Conservation (phyloP, 805 yeast species). For the Lipomyces oligophaga region DNA sequence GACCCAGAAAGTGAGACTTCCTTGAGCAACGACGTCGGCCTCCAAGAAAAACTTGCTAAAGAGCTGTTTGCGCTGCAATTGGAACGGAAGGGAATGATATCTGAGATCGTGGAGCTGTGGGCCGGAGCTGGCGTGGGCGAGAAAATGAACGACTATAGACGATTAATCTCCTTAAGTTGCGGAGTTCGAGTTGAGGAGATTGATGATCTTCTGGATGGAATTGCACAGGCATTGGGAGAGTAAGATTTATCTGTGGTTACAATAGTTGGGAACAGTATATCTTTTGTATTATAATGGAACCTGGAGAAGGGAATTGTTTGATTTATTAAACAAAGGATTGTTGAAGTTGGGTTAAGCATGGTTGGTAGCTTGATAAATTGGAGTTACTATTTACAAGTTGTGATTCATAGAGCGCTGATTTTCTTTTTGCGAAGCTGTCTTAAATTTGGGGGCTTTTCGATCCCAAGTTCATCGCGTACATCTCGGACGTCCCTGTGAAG, state of each 20-base stretch:
- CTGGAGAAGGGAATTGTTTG: no score
- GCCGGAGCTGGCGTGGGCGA: conserved; percentile 47
- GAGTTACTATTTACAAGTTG: background rate
- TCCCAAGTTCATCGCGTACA: conserved; percentile 65
- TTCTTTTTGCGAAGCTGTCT: conserved; percentile 48
- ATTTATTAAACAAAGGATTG: no score
- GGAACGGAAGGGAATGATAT: conserved; percentile 42
- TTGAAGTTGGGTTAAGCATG: no score
- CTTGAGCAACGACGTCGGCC: background rate
- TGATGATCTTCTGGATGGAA: conserved; percentile 68
- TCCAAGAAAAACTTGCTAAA: conserved; percentile 35
- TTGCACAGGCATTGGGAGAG: conserved; percentile 26
- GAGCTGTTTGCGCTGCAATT: conserved; percentile 43
- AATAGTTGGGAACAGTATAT: no score
- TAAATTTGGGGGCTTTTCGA: conserved; percentile 76
- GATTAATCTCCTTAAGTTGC: conserved; percentile 69
- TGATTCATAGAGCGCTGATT: conserved; percentile 4
- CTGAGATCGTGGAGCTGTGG: conserved; percentile 49
- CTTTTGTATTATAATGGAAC: no score
- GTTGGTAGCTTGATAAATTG: no score
- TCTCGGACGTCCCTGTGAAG: conserved; percentile 69
- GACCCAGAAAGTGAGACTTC: conserved; percentile 11
- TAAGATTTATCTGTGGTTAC: no score
- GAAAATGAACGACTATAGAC: conserved; percentile 75
- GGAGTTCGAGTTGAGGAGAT: conserved; percentile 76